phyloP scores from a whole-genome alignment of 257 asterid species.

The Petrea volubilis region DNA sequence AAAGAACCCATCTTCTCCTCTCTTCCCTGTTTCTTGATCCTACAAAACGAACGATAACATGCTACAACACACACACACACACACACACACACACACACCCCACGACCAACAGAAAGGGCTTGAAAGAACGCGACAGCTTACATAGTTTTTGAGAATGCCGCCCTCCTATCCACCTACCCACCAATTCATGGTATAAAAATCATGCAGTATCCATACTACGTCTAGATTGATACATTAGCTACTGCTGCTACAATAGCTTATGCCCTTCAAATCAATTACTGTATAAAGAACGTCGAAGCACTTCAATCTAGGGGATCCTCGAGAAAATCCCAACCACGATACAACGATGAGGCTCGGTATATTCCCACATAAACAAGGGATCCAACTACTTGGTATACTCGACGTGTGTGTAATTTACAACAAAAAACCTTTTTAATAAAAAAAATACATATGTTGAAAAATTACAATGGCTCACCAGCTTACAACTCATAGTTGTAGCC shows the following conservation, averaged over 20 bases:
- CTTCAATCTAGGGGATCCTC: not conserved
- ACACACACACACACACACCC: too few species aligned
- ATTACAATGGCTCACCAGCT: not conserved
- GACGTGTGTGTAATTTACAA: not conserved
- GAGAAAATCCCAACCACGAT: too few species aligned
- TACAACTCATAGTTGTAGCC: constrained; percentile 41
- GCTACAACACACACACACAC: not conserved
- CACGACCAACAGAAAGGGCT: not conserved
- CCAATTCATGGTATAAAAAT: not conserved
- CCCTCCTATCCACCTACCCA: too few species aligned
- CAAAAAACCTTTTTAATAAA: not conserved
- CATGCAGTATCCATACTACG: too few species aligned
- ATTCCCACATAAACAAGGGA: not conserved
- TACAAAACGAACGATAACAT: too few species aligned
- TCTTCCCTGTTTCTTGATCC: too few species aligned
- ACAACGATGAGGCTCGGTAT: too few species aligned
- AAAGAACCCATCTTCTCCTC: too few species aligned
- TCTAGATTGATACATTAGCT: too few species aligned
- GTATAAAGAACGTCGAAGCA: not conserved
- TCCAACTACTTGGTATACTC: not conserved
- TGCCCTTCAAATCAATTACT: not conserved
- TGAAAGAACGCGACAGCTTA: too few species aligned
- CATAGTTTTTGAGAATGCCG: too few species aligned
- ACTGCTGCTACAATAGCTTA: not conserved
- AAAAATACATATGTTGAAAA: not conserved